These are phyloP conservation scores for Pichia rugopelliculosa DNA, from an alignment of 805 yeast species.

Conservation along the genomic window DNA sequence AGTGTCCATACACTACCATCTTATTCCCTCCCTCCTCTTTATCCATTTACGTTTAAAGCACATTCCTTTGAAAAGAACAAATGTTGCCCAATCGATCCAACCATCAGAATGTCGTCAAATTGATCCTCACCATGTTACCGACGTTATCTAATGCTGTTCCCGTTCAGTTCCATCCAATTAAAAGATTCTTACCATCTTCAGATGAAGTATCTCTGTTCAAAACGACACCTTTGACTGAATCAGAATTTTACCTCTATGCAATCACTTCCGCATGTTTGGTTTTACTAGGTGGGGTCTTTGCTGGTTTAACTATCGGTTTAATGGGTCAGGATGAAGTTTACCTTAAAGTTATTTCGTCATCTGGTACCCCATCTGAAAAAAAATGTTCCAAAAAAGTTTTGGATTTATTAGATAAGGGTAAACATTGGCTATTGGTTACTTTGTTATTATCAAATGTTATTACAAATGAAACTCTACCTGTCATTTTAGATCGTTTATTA, in stretches of 20 bases:
- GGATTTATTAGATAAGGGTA: constrained; percentile 66
- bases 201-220: neutral
- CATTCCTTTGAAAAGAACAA: no score
- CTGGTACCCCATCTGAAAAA: constrained; percentile 73
- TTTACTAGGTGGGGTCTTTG: constrained; percentile 81
- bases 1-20: no score
- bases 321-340: constrained; percentile 99
- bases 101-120: constrained; percentile 1
- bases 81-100: constrained; percentile 3
- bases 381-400: constrained; percentile 67
- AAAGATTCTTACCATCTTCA: constrained; percentile 1
- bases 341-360: constrained; percentile 77
- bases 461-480: constrained; percentile 91
- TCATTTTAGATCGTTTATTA: constrained; percentile 81
- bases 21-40: neutral
- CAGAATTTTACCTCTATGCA: constrained; percentile 40
- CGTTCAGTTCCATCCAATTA: constrained; percentile 8
- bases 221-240: constrained; percentile 19
- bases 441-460: constrained; percentile 78
- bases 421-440: constrained; percentile 95
- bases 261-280: constrained; percentile 54
- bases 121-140: constrained; percentile 4
- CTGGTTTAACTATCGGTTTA: constrained; percentile 86
- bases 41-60: no score
- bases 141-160: constrained; percentile 12